Evolutionary conservation across 441 rosid species (phyloP), one percentile per base, ranked within the genome.

Genomic region (Adansonia madagascariensis): DNA sequence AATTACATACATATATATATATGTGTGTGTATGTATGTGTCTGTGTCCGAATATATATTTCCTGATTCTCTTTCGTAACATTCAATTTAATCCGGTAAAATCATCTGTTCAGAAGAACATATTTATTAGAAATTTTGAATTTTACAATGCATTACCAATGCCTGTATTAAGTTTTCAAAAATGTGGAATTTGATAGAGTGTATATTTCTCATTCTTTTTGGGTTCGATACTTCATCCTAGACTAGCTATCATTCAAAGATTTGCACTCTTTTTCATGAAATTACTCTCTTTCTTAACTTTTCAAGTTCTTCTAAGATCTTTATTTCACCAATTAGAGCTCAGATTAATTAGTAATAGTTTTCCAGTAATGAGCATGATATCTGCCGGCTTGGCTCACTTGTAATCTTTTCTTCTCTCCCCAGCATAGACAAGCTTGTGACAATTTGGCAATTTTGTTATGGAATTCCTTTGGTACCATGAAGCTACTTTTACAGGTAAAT

Each of bases 391-490:
- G 11, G 53, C 71, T 65, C 24, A 17, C 44, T 41, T 41, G 15
- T 44, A 46, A 74, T 60, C 0, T 59, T 60, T 22, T 53, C 65
- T 44, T 59, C 1, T 53, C 14, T 46, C 18, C 57, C 43, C 90
- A 91, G 91, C 72, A 82, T 65, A 81, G 72, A 72, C 55, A 41
- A 39, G 31, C 46, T 9, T 68, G 70, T 57, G 89, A 82, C 55
- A 78, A 82, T 8, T 69, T 86, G 80, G 90, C 85, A 3, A 63
- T 74, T 44, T 22, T 84, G 72, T 49, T 91, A 52, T 89, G 94
- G 94, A 24, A 80, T 8, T 79, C 89, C 43, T 20, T 47, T 59
- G 83, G 76, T 50, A 72, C 83, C 8, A 67, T 85, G 55, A 0
- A 44, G 62, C 15, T 53, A 17, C 82, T 89, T 76, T 74, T 91